Conservation (phyloP, 495 filamentous ascomycete genomes). For the Talaromyces adpressus region DNA sequence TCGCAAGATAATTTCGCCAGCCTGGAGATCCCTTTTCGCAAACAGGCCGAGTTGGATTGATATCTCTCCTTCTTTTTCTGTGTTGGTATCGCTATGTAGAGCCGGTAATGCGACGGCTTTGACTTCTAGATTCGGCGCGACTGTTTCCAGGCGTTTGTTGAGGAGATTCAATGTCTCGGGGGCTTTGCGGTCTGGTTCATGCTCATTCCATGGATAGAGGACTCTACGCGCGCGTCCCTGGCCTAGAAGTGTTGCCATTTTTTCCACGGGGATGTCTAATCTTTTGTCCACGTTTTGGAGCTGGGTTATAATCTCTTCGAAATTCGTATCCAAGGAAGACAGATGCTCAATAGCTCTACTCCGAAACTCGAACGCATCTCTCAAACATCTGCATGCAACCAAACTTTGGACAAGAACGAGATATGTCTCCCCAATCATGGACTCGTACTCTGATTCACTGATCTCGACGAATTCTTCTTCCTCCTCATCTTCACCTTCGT, state of each 20-base stretch:
- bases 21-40: conserved; percentile 70
- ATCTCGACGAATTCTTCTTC: conserved; percentile 30
- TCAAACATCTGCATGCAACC: conserved; percentile 60
- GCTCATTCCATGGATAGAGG: conserved; percentile 87
- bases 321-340: conserved; percentile 6
- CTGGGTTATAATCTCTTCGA: conserved; percentile 4
- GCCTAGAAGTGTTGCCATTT: conserved; percentile 48
- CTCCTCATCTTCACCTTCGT: conserved; percentile 25
- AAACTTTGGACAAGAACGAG: conserved; percentile 48
- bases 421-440: conserved; percentile 31
- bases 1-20: conserved; percentile 68
- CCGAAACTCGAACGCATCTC: conserved; percentile 62
- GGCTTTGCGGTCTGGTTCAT: conserved; percentile 80
- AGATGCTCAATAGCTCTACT: conserved; percentile 27
- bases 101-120: conserved; percentile 64
- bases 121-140: conserved; percentile 65
- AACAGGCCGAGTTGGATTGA: conserved; percentile 80
- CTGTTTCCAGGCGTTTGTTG: conserved; percentile 54
- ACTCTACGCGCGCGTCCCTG: conserved; percentile 74
- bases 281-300: neutral
- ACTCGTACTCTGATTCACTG: conserved; percentile 34
- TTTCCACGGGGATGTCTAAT: neutral
- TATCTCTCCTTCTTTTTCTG: conserved; percentile 27
- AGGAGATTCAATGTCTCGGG: conserved; percentile 57
- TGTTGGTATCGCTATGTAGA: conserved; percentile 37